A percentile compares a stretch with the other conserved stretches of the same genome.
phyloP scores from a whole-genome alignment of 192 early-diverging fungal species.

The Cladochytrium replicatum region DNA sequence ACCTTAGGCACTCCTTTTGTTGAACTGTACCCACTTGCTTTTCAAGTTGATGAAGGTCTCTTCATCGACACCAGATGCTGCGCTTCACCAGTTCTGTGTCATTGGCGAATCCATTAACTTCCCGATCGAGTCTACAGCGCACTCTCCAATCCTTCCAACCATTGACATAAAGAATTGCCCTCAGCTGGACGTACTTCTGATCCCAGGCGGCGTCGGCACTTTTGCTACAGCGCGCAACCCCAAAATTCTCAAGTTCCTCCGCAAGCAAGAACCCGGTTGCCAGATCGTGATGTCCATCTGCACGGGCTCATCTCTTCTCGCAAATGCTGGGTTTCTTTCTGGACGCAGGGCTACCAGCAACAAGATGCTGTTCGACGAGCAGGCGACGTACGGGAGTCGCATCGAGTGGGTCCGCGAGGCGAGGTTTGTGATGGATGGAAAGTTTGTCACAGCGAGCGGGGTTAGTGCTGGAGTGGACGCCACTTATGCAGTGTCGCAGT shows the following conservation, averaged over 20 bases:
- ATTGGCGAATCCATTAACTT: not conserved
- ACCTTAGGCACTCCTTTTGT: no score
- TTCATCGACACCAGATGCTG: no score
- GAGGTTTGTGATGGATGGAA: slow-evolving; percentile 22
- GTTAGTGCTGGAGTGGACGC: slow-evolving; percentile 29
- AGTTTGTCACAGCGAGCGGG: slow-evolving; percentile 21
- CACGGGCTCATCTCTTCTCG: slow-evolving; percentile 21
- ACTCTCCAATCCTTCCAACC: slow-evolving; percentile 5
- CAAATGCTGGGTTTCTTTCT: slow-evolving; percentile 16
- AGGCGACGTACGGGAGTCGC: not conserved
- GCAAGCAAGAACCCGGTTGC: not conserved
- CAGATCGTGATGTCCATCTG: slow-evolving; percentile 14
- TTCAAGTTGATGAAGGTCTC: no score
- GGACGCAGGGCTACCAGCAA: slow-evolving; percentile 20
- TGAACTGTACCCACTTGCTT: no score
- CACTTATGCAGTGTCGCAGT: slow-evolving; percentile 1
- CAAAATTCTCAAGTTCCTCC: slow-evolving; percentile 14
- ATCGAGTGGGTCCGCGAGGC: slow-evolving; percentile 20
- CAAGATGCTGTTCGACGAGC: slow-evolving; percentile 16
- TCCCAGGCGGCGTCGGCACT: slow-evolving; percentile 27
- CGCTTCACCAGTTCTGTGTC: no score
- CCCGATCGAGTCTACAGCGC: not conserved
- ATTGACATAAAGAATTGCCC: slow-evolving; percentile 15
- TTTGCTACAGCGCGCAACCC: slow-evolving; percentile 1
- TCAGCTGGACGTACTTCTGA: slow-evolving; percentile 18